Conservation (phyloP, 2,329 filamentous ascomycete species). For the Chaetomium sp. region DNA sequence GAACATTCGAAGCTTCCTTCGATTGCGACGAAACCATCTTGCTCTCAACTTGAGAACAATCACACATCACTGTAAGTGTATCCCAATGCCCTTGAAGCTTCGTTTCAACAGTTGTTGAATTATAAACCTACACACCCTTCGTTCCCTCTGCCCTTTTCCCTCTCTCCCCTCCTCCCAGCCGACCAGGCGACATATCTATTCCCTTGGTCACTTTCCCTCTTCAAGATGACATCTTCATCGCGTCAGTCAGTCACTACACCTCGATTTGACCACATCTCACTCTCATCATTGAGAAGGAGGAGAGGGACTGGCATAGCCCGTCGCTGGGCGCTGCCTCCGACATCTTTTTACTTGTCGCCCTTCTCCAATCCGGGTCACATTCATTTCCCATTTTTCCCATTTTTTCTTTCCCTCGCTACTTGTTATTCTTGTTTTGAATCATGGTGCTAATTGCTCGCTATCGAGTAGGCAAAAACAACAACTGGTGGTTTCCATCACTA, state of each 20-base stretch:
- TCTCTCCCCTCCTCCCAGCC: not conserved
- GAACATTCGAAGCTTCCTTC: not conserved
- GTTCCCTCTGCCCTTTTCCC: not conserved
- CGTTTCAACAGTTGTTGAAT: not conserved
- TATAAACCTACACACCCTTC: not conserved
- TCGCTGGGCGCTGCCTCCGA: not conserved
- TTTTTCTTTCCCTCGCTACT: not conserved
- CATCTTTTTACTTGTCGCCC: not conserved
- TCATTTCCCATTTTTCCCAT: not conserved
- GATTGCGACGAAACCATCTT: not conserved
- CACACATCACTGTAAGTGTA: conserved; percentile 4
- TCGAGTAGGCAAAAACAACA: not conserved
- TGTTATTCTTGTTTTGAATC: not conserved
- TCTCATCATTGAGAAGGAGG: not conserved
- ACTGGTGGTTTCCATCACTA: not conserved
- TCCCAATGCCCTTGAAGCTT: not conserved
- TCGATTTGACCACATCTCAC: not conserved
- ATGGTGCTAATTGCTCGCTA: not conserved
- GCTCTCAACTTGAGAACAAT: not conserved
- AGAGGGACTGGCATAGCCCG: not conserved
- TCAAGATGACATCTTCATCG: not conserved
- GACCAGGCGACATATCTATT: not conserved
- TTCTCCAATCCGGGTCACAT: not conserved
- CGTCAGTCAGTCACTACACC: not conserved
- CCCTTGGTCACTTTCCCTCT: not conserved